phyloP scores from a whole-genome alignment of 2,329 filamentous ascomycete genomes.

The Arthrobotrys sphaeroides region DNA sequence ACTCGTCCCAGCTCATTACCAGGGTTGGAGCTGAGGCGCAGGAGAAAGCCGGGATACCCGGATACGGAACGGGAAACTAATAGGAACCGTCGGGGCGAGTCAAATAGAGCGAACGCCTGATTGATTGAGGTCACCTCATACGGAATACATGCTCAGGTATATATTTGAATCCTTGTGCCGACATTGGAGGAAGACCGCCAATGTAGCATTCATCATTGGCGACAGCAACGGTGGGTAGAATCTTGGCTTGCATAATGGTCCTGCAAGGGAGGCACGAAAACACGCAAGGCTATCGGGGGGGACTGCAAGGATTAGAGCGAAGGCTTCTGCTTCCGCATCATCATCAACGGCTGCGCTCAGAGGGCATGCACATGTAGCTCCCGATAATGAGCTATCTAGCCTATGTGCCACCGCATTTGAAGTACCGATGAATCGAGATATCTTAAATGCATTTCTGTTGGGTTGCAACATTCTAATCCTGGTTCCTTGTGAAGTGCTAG shows the following conservation, averaged over 20 bases:
- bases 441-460: constrained; percentile 27
- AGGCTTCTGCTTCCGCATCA: neutral
- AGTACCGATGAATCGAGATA: constrained; percentile 1
- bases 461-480: constrained; percentile 27
- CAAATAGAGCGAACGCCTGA: constrained; percentile 9
- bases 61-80: constrained; percentile 38
- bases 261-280: constrained; percentile 40
- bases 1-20: constrained; percentile 13
- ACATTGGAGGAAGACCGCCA: neutral
- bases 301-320: constrained; percentile 13
- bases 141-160: constrained; percentile 9
- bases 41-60: constrained; percentile 40
- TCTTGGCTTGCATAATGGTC: constrained; percentile 43
- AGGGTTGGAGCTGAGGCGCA: constrained; percentile 44
- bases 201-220: constrained; percentile 32
- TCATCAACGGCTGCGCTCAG: neutral
- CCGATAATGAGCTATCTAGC: neutral
- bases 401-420: constrained; percentile 8
- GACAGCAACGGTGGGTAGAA: neutral
- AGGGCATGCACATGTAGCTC: neutral
- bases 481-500: neutral
- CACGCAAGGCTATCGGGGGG: constrained; percentile 27
- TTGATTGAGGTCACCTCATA: constrained; percentile 10
- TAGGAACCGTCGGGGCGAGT: neutral
- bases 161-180: neutral